phyloP scores from a whole-genome alignment of 148 eudicot genomes.

The Chenopodium berlandieri region DNA sequence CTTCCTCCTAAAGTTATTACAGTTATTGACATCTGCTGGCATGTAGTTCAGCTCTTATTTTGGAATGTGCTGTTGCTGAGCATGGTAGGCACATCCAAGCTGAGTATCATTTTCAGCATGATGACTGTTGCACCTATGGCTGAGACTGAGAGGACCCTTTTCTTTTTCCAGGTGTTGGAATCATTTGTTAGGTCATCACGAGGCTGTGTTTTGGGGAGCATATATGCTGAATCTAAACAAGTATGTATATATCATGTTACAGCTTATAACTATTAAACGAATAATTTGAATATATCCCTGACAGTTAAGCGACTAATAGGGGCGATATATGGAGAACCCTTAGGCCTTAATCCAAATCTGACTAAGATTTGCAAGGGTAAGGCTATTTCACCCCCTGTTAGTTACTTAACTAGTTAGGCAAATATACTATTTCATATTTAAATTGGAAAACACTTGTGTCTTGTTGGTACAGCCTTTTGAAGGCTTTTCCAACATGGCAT shows the following conservation, averaged over 20 bases:
- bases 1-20: not conserved
- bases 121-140: not conserved
- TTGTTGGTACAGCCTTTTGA: conserved; percentile 5
- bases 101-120: not conserved
- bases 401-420: not conserved
- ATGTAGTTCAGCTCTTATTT: not conserved
- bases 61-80: not conserved
- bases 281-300: not conserved
- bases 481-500: conserved; percentile 15
- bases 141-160: not conserved
- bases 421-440: not conserved
- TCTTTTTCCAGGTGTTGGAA: not conserved
- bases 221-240: not conserved
- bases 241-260: not conserved
- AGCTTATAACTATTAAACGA: not conserved
- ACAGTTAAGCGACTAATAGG: not conserved
- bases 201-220: conserved; percentile 14
- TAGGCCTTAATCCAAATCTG: not conserved
- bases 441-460: conserved; percentile 13
- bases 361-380: not conserved
- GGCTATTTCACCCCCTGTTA: not conserved
- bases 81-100: no score
- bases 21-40: no score
- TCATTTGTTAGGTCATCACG: conserved; percentile 16
- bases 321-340: no score